Conservation (phyloP, 129 eudicot genomes). For the Flaveria trinervia region DNA sequence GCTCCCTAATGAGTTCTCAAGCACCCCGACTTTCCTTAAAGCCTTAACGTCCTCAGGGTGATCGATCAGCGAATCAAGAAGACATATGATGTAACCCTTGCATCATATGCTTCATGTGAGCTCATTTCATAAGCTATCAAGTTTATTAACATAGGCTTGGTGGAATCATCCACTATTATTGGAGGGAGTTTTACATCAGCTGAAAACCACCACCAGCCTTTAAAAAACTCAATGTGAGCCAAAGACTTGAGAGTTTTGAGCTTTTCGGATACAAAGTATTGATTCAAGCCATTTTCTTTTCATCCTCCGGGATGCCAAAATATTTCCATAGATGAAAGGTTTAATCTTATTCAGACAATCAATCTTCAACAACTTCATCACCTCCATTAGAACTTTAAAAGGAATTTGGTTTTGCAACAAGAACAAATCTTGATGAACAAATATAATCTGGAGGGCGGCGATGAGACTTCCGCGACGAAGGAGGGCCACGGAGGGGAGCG, state of each 20-base stretch:
- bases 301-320: not conserved
- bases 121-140: constrained; percentile 52
- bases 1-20: constrained; percentile 28
- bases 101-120: constrained; percentile 19
- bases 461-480: too few species aligned
- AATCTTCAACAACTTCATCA: not conserved
- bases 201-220: not conserved
- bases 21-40: constrained; percentile 25
- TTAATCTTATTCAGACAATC: not conserved
- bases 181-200: constrained; percentile 34
- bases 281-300: not conserved
- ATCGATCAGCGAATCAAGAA: constrained; percentile 40
- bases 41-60: constrained; percentile 34
- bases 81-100: constrained; percentile 37
- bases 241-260: not conserved
- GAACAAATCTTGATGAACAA: constrained; percentile 40
- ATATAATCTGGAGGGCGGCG: constrained; percentile 12
- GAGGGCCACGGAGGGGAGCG: too few species aligned
- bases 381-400: constrained; percentile 26
- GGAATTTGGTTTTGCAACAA: constrained; percentile 51
- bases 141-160: constrained; percentile 41
- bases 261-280: not conserved
- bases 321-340: not conserved
- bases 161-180: constrained; percentile 35
- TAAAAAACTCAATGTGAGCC: not conserved